Evolutionary conservation across 2,329 filamentous ascomycete genomes (phyloP), one percentile per base, ranked within the genome.

Genomic region (Colletotrichum zoysiae): DNA sequence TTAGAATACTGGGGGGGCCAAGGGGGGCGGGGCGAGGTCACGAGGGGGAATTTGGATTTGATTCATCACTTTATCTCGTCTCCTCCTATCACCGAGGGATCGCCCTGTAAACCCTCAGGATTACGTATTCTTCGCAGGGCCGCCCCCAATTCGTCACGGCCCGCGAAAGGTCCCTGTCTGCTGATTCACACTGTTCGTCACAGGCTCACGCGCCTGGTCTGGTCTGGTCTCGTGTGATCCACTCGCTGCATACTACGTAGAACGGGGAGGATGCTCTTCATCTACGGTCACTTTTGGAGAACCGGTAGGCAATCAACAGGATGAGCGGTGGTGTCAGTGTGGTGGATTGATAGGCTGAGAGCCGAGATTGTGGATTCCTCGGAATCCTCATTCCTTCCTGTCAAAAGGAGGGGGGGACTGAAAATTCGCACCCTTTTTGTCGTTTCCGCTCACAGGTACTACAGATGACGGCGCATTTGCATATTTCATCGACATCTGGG

Each of bases 51-150:
- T 42, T 42, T 48, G 46, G 35, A 51, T 26, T n/a, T 60, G 51
- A 53, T 53, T 16, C 46, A 42, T 42, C 48, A 42, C 55, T 5
- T 38, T 20, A 55, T 61, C 46, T 69, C 40, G 56, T 30, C 53
- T 26, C 46, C n/a, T 67, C 62, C 62, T 70, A 70, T 69, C 65
- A 60, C 65, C 70, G 59, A 71, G 65, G 56, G 51, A 64, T 46
- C 53, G 38, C 70, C 59, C 59, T 64, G 59, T 33, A 20, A 55
- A 55, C 42, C 40, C 65, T 72, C 55, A 60, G 65, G 65, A 70
- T 70, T 70, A 72, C 59, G 65, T 70, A 60, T 65, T 20, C 11
- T 57, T 35, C 20, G 30, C 51, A 48, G 26, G 46, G 55, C 42
- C 48, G 59, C 53, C 18, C 65, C 50, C 14, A 42, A 65, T 72